Base-by-base conservation (phyloP, 129 eudicot species). In the Artemisia argyi region DNA sequence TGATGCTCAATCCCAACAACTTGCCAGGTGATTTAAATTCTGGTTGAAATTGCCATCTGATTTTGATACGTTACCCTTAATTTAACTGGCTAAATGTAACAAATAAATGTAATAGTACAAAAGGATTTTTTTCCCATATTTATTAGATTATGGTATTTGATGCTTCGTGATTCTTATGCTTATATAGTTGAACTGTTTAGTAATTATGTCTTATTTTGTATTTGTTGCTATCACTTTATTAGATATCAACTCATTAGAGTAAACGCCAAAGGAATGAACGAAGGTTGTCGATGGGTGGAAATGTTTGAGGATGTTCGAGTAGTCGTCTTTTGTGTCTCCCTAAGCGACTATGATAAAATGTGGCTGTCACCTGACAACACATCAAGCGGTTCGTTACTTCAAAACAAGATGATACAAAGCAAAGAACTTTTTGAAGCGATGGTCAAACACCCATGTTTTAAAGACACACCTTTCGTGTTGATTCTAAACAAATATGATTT, bases 281-380 rank as follows among this genome's bases (percentile, higher is more conserved):
- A 87, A 73, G 91, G 98, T 7, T 92, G 98, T 81, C 91, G 92
- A 76, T 92, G 98, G 98, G 87, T 92, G 11, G 98, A 89, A 83
- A 89, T 89, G 98, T 92, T 92, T 46, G 98, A 92, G 70, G 96
- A 85, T 66, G 94, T 87, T 18, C 87, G 96, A 32, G 88, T 81
- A 13, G 91, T 89, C 26, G 86, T 89, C 64, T 89, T 87, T 66
- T 92, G 96, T 67, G 95, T 89, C 17, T 73, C 98, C 14, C 65
- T 92, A 32, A 86, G 90, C 10, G 96, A 89, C 74, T 92, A 89
- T 11, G 91, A 92, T 58, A 89, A 87, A 57, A 80, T 85, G 82
- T 78, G 84, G 71, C 65, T 78, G 3, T 76, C 96, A 24, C 89
- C 88, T 9, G 89, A 88, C 75, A 54, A 17, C 81, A 65, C 54